These are phyloP conservation scores for Globisporangium spinosum DNA, from an alignment of 352 stramenopile genomes.

Conservation along the genomic window DNA sequence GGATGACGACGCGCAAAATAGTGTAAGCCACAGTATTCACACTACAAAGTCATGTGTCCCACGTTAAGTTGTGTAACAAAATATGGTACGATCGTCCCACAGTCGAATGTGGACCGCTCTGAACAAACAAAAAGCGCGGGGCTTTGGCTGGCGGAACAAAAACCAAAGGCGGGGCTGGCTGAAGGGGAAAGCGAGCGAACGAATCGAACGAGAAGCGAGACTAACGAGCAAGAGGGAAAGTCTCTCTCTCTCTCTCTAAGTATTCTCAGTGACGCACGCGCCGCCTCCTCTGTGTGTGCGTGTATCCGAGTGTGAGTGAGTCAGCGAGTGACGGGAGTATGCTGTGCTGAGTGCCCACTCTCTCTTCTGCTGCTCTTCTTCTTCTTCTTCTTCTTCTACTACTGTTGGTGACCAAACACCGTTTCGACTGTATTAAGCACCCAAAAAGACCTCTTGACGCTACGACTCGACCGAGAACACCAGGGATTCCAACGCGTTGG, in stretches of 20 bases:
- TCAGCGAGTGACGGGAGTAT: constrained; percentile 10
- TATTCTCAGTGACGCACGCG: not conserved
- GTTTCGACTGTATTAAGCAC: not conserved
- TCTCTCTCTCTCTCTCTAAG: not conserved
- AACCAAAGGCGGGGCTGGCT: not conserved
- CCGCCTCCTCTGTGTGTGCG: not conserved
- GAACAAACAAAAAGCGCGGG: not conserved
- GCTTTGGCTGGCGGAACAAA: not conserved
- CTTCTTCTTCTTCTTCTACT: not conserved
- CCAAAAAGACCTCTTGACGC: not conserved
- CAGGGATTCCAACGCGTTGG: not conserved
- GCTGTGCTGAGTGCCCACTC: constrained; percentile 12
- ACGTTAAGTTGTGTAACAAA: not conserved
- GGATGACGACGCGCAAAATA: not conserved
- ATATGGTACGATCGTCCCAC: not conserved
- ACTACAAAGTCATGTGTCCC: not conserved
- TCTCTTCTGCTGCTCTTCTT: not conserved
- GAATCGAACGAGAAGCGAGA: not conserved
- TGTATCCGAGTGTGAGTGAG: not conserved
- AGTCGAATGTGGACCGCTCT: not conserved
- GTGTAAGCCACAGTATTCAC: not conserved
- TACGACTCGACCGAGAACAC: constrained; percentile 1
- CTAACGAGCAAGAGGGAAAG: not conserved
- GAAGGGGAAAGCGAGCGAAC: not conserved
- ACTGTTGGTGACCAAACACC: not conserved